phyloP scores from a whole-genome alignment of 345 rosid genomes.

The Leavenworthia alabamica region DNA sequence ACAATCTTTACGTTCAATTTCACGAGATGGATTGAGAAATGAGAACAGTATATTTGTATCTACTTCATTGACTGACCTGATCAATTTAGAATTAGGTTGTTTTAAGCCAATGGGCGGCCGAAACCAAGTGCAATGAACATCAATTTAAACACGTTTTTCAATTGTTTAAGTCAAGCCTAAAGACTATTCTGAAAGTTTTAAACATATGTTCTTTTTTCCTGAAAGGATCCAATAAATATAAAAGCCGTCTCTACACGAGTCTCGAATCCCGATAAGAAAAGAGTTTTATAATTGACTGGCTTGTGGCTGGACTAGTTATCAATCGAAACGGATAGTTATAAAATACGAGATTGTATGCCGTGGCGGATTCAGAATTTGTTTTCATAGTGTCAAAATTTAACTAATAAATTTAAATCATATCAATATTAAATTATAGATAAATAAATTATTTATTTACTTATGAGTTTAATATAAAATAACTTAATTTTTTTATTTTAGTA shows the following conservation, averaged over 20 bases:
- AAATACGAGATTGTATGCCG: not conserved
- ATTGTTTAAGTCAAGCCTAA: not conserved
- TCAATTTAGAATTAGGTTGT: not conserved
- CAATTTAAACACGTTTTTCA: constrained; percentile 10
- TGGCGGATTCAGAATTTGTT: too few species aligned
- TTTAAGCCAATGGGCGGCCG: constrained; percentile 4
- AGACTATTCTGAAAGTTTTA: not conserved
- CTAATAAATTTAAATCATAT: too few species aligned
- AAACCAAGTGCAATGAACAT: constrained; percentile 20
- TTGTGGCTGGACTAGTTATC: not conserved
- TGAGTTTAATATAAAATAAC: too few species aligned
- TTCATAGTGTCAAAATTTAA: too few species aligned
- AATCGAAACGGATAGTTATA: not conserved
- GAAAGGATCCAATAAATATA: not conserved
- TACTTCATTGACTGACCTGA: not conserved
- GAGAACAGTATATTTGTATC: constrained; percentile 1
- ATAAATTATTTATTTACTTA: too few species aligned
- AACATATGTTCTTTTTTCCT: not conserved
- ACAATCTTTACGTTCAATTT: not conserved
- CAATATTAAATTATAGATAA: too few species aligned
- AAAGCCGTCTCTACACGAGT: constrained; percentile 3
- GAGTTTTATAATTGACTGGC: not conserved
- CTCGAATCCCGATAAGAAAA: not conserved
- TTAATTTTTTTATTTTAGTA: too few species aligned
- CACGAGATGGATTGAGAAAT: not conserved